Evolutionary conservation across 2,329 filamentous ascomycete species (phyloP).

Genomic region (Colletotrichum cuscutae): DNA sequence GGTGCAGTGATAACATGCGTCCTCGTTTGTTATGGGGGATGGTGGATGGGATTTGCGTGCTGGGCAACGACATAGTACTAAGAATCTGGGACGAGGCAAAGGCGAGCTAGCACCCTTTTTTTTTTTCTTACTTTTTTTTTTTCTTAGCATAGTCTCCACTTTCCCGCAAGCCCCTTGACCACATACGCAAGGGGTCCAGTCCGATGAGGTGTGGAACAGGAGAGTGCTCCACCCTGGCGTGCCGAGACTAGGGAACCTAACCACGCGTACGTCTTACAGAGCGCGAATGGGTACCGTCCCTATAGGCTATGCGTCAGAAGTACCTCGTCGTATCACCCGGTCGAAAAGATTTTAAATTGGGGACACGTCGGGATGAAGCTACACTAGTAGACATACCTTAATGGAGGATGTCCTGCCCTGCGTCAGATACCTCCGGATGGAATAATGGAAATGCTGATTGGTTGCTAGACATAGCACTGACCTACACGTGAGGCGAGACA

Average conservation of each 20-base stretch:
- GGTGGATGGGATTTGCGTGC: not conserved
- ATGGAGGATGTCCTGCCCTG: too few species aligned
- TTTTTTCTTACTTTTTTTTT: not conserved
- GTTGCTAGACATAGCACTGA: too few species aligned
- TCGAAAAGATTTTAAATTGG: not conserved
- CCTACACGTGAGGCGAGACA: too few species aligned
- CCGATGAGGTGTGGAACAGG: not conserved
- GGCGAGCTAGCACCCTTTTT: slow-evolving; percentile 3
- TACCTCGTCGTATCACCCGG: too few species aligned
- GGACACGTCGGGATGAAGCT: too few species aligned
- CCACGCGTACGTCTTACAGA: not conserved
- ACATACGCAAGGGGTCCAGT: not conserved
- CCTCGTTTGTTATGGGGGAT: not conserved
- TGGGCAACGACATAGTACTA: slow-evolving; percentile 4
- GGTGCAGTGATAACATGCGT: not conserved
- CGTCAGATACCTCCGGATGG: too few species aligned
- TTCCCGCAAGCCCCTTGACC: not conserved
- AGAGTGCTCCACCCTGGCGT: not conserved
- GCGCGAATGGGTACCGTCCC: too few species aligned
- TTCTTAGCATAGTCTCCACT: not conserved
- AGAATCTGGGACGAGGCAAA: not conserved
- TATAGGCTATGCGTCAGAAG: too few species aligned
- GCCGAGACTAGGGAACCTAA: not conserved
- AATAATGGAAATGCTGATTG: too few species aligned
- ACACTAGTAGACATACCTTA: too few species aligned